Percentiles rank a stretch among this genome's conserved stretches.
phyloP scores from a whole-genome alignment of 116 monocot genomes.

The Cymodocea nodosa region DNA sequence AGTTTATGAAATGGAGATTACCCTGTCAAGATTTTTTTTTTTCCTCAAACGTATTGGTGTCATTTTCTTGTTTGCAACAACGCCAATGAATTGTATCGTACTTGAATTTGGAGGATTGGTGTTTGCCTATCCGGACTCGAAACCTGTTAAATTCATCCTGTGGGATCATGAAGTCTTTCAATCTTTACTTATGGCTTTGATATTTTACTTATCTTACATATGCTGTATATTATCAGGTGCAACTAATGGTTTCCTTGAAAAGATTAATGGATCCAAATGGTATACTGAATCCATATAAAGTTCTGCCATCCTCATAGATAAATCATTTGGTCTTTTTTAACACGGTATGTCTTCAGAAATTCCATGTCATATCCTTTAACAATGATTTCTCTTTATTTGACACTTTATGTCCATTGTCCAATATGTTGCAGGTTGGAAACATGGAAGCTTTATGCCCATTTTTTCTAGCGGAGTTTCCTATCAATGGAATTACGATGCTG shows the following conservation, averaged over 20 bases:
- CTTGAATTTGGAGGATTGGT: no score
- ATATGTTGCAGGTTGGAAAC: not conserved
- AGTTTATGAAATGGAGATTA: no score
- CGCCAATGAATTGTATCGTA: no score
- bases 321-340: not conserved
- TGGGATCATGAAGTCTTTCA: no score
- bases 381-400: not conserved
- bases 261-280: constrained; percentile 74
- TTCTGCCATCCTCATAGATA: constrained; percentile 44
- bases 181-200: not conserved
- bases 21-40: no score
- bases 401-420: not conserved
- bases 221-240: constrained; percentile 34
- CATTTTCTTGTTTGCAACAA: no score
- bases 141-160: no score
- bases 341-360: not conserved
- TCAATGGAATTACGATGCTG: no score
- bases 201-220: not conserved
- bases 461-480: no score
- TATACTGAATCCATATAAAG: constrained; percentile 95
- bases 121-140: no score
- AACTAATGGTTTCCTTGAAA: constrained; percentile 76
- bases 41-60: no score
- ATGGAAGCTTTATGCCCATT: no score
- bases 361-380: not conserved